Base-by-base conservation (phyloP, 164 flowering plant genomes). In the Vitis labrusca region DNA sequence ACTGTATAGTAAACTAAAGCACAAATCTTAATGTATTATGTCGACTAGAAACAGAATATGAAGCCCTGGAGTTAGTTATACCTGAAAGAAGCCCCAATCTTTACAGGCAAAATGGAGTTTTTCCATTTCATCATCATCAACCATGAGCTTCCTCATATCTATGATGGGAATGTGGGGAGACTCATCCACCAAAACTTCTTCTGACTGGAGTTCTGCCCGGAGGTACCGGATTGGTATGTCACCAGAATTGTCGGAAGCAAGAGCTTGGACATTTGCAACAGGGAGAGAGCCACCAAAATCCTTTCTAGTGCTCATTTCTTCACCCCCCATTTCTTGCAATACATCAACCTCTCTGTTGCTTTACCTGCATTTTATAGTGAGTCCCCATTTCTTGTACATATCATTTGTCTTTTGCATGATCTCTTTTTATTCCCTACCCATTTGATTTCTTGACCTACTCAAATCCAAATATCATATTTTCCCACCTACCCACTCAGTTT, bases 31-130 rank as follows among this genome's bases (percentile, higher is more conserved):
- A 37, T 23, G 27, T 1, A 23, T 23, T 23, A 37, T 37, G 44
- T 3, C 7, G 44, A 37, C 44, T 6, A 6, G 44, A 37, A 37
- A 37, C 44, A 37, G 5, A 5, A 37, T 37, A 37, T 3, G 44
- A 37, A 37, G 5, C 6, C 2, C 44, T 37, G 44, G 44, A 37
- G 44, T 37, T 37, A 71, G 55, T 29, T 14, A 48, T 66, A 86
- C 86, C 86, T 83, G 88, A 63, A 86, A 82, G 68, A 86, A 84
- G 15, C 90, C 90, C 87, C 87, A 84, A 3, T 84, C 80, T 57
- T 71, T 59, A 51, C 88, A 86, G 8, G 87, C 89, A 12, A 9
- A 11, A 49, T 86, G 79, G 32, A 86, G 74, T 70, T 77, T 79
- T 15, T 23, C 66, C 64, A 78, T n/a, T 65, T 85, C 86, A 61